Evolutionary conservation across 768 basidiomycete genomes (phyloP), one percentile per base, ranked within the genome.

Genomic region (Cyclocybe cylindracea): DNA sequence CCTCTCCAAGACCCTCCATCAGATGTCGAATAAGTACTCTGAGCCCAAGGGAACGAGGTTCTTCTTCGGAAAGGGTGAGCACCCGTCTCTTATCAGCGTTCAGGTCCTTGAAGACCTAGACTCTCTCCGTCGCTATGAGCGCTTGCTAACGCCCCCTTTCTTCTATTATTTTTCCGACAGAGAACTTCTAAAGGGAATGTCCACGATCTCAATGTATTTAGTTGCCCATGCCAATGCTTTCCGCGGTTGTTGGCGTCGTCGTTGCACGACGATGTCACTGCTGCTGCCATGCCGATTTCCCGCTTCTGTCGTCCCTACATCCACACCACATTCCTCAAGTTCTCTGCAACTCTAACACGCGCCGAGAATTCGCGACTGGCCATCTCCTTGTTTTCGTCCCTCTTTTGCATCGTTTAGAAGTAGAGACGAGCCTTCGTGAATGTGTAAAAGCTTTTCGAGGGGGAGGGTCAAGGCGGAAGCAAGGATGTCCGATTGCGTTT

Each of bases 51-150:
- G 84, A n/a, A 89, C 90, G 1, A 74, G 87, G 48, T 96, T 95
- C 81, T 90, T 89, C 79, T 96, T 87, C 57, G 91, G 92, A 42
- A 95, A 95, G 69, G 93, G 88, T 87, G 56, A 35, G 83, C 66
- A 36, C 50, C n/a, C 29, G 32, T 51, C 32, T 39, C 38, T 31
- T 33, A 40, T 35, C 7, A 35, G 4, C 46, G n/a, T 13, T 24
- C 24, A 24, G 24, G 24, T 24, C 24, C 24, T 24, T 24, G 24
- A 24, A 2, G 24, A 5, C 24, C 24, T 24, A 5, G 24, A 24
- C 24, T 24, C 5, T 24, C 24, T 24, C 24, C 24, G 24, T 24
- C 24, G 24, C 24, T 24, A 24, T 5, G 24, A 24, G 24, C 24
- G 24, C 24, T 24, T 24, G 35, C 48, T 54, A 43, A 50, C 44